Base-by-base conservation (phyloP, 768 basidiomycete genomes). In the Krasilnikovozyma curviuscula region DNA sequence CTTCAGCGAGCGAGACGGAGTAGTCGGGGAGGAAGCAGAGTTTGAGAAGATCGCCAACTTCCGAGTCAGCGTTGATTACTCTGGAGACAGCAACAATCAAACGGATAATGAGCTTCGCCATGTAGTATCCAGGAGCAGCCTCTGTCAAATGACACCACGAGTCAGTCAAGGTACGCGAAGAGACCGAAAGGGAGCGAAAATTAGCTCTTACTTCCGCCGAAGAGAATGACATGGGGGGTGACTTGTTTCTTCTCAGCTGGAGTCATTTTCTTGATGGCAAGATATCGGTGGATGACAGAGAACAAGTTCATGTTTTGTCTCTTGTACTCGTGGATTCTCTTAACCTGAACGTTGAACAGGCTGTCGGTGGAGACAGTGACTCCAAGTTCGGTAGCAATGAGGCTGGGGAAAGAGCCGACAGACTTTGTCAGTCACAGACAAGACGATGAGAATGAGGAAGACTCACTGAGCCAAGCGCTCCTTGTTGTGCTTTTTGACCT, bases 1-100 rank as follows among this genome's bases (percentile, higher is more conserved):
- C 68, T 60, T 85, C 83, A 1, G 83, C 81, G 39, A 82, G 65
- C 39, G 79, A 80, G 32, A 64, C 84, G 1, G 78, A 81, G 67
- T 98, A 98, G 63, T 97, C 91, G 0, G 93, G 89, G 18, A 98
- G 72, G 80, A 97, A 97, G 70, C 80, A 83, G 52, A 97, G 24
- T 35, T 77, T 76, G 54, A 97, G 77, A 55, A 81, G 77, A 51
- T 83, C 78, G 57, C 63, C 61, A 6, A 85, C 82, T 45, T 93
- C 88, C 1, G 81, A 77, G 63, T 97, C 93, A 14, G 68, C 72
- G 59, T 70, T 83, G 68, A 88, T 78, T 52, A 77, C 66, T 47
- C 72, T 76, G 19, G 82, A 79, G 53, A 85, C 85, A 55, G 85
- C 85, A 57, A 86, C 81, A 66, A 97, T 89, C 44, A 98, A 77